phyloP scores from a whole-genome alignment of 441 rosid genomes.

The Kokia cookei region DNA sequence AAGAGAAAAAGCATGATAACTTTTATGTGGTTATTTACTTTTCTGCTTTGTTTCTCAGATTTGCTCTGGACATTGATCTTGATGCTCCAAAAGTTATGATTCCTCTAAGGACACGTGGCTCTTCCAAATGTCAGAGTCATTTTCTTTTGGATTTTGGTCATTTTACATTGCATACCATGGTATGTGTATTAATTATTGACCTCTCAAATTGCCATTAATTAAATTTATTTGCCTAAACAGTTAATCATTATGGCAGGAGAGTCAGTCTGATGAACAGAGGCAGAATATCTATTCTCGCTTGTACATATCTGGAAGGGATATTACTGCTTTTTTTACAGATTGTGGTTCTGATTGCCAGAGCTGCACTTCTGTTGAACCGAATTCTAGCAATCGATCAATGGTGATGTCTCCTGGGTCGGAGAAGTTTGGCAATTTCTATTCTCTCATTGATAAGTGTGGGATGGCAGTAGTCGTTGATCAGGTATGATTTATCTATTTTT shows the following conservation, averaged over 20 bases:
- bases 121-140: conserved; percentile 66
- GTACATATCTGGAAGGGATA: conserved; percentile 92
- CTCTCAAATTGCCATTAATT: conserved; percentile 14
- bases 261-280: conserved; percentile 66
- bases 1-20: not conserved
- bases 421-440: conserved; percentile 47
- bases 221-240: conserved; percentile 20
- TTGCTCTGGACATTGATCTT: conserved; percentile 97
- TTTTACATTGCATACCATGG: conserved; percentile 84
- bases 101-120: conserved; percentile 67
- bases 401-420: conserved; percentile 34
- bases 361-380: conserved; percentile 35
- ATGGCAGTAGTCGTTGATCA: conserved; percentile 94
- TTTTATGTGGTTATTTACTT: not conserved
- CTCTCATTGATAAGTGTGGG: conserved; percentile 95
- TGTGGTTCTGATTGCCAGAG: conserved; percentile 50
- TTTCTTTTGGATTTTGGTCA: conserved; percentile 98
- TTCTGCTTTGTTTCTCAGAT: conserved; percentile 46
- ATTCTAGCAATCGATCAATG: conserved; percentile 31
- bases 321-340: conserved; percentile 89
- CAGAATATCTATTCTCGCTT: conserved; percentile 89
- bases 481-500: conserved; percentile 39
- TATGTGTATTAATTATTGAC: conserved; percentile 30
- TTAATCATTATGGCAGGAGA: conserved; percentile 53
- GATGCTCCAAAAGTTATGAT: conserved; percentile 98